A percentile compares a stretch with the other conserved stretches of the same genome.
Conservation (phyloP, 768 basidiomycete genomes). For the Podaxis sp. region DNA sequence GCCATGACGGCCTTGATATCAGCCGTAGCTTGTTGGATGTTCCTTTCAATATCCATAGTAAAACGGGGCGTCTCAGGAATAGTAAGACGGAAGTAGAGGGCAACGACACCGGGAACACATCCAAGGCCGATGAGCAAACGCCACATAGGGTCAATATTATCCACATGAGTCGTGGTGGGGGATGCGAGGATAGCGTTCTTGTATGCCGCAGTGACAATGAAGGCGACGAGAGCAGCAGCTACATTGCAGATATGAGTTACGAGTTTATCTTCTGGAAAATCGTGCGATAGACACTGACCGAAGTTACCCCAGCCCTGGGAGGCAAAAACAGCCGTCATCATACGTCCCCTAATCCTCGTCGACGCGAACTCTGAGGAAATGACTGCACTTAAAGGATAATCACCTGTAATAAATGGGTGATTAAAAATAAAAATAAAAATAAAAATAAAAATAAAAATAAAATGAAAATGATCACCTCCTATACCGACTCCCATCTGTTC, state of each 20-base stretch:
- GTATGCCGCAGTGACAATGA: conserved; percentile 67
- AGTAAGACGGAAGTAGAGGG: conserved; percentile 90
- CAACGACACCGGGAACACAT: conserved; percentile 75
- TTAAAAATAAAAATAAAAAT: no score
- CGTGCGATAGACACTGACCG: conserved; percentile 38
- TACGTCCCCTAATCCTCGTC: conserved; percentile 71
- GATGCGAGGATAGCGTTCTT: conserved; percentile 53
- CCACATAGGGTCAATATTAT: conserved; percentile 77
- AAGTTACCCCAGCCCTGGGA: conserved; percentile 89
- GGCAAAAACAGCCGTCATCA: conserved; percentile 90
- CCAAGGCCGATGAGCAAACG: conserved; percentile 88
- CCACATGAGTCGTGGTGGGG: conserved; percentile 33
- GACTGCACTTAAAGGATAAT: conserved; percentile 83
- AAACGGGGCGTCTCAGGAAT: conserved; percentile 90
- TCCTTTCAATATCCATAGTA: conserved; percentile 91
- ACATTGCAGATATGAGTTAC: not conserved
- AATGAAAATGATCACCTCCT: conserved; percentile 90
- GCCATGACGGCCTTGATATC: conserved; percentile 74
- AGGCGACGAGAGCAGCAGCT: conserved; percentile 67
- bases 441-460: no score
- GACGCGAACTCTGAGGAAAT: conserved; percentile 90
- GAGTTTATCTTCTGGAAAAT: not conserved
- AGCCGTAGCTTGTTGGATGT: conserved; percentile 68
- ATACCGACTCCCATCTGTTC: conserved; percentile 75
- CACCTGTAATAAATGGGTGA: no score